These are phyloP conservation scores for Chenopodium album DNA, from an alignment of 148 eudicot species.

Conservation along the genomic window DNA sequence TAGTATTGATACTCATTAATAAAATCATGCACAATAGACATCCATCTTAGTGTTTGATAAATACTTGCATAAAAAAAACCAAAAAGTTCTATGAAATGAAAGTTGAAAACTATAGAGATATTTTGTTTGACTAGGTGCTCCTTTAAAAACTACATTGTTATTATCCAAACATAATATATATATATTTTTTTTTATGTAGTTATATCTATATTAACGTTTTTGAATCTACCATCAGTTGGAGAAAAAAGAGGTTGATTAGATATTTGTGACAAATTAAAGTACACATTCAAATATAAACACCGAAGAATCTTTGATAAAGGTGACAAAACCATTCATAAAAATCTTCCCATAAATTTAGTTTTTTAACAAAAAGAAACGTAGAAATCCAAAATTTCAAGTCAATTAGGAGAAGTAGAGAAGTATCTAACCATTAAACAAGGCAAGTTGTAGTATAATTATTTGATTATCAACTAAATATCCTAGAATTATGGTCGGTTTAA, in stretches of 20 bases:
- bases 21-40: no score
- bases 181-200: no score
- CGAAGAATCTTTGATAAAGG: background rate
- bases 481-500: background rate
- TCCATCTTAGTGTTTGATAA: no score
- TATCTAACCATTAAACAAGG: background rate
- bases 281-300: background rate
- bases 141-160: no score
- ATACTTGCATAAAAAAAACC: no score
- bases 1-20: no score
- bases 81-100: no score
- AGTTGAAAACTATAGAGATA: no score
- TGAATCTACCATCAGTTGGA: no score
- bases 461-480: conserved; percentile 1
- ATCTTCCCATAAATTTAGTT: background rate
- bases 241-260: background rate
- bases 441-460: background rate
- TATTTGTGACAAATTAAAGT: background rate
- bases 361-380: background rate
- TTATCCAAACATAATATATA: no score
- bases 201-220: no score
- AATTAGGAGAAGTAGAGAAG: background rate
- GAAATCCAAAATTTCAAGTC: background rate
- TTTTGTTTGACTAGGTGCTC: no score
- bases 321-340: background rate